Evolutionary conservation across 805 yeast species (phyloP).

Genomic region (Lachancea mirantina): DNA sequence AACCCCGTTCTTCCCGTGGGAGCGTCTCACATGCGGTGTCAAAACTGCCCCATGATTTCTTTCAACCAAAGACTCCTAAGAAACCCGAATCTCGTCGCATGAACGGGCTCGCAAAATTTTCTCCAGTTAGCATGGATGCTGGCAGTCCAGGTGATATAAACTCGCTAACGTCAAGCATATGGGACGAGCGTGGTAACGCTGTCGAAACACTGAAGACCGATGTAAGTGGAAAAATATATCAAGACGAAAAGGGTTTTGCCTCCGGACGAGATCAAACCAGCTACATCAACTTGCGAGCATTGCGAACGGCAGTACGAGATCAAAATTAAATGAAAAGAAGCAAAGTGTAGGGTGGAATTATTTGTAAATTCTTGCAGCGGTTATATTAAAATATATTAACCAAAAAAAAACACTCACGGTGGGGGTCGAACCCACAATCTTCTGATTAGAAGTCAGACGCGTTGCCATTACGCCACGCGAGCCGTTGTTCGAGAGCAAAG

Average conservation of each 20-base stretch:
- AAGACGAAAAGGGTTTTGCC: too few relatives aligned
- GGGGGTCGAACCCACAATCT: conserved; percentile 52
- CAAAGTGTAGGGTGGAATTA: too few relatives aligned
- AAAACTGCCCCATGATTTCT: conserved; percentile 22
- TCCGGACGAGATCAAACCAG: conserved; percentile 1
- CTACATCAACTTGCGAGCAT: conserved; percentile 1
- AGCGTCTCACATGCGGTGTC: conserved; percentile 19
- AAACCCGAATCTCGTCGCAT: conserved; percentile 1
- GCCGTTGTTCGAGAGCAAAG: not conserved
- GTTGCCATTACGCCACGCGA: conserved; percentile 49
- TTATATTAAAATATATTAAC: not conserved
- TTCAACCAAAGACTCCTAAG: conserved; percentile 13
- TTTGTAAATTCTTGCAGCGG: not conserved
- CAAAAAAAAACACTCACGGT: conserved; percentile 39
- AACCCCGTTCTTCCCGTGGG: conserved; percentile 15
- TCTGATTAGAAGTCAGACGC: conserved; percentile 51
- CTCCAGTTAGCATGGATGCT: conserved; percentile 10
- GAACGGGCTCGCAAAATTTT: conserved; percentile 5
- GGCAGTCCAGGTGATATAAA: conserved; percentile 10
- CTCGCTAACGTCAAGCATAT: conserved; percentile 12
- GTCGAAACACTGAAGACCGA: conserved; percentile 18
- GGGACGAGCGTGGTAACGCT: conserved; percentile 16
- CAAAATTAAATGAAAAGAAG: not conserved
- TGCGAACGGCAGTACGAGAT: not conserved
- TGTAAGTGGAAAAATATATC: conserved; percentile 1